These are phyloP conservation scores for Candida smagusa DNA, from an alignment of 1,139 yeast genomes.

Conservation along the genomic window DNA sequence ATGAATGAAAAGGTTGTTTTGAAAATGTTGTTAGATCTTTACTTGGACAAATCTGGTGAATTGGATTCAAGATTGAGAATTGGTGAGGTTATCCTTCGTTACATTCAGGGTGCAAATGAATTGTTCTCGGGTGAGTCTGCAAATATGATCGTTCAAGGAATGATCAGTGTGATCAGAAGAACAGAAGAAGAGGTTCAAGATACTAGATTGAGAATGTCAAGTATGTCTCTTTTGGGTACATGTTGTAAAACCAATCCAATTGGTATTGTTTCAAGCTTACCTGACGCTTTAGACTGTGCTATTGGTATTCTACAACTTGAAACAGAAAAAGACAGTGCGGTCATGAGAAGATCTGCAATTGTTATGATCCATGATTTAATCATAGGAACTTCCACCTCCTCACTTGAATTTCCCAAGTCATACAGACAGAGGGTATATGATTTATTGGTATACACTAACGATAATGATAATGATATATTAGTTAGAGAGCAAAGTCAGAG, in stretches of 20 bases:
- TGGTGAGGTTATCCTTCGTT: constrained; percentile 76
- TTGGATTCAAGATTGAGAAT: constrained; percentile 68
- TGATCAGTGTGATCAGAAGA: constrained; percentile 40
- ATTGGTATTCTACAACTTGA: constrained; percentile 69
- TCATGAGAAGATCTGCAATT: constrained; percentile 74
- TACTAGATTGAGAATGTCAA: constrained; percentile 71
- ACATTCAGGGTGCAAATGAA: constrained; percentile 49
- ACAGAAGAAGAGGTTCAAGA: constrained; percentile 38
- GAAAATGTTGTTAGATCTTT: constrained; percentile 38
- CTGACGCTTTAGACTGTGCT: constrained; percentile 68
- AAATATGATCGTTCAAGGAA: constrained; percentile 22
- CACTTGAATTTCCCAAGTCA: constrained; percentile 46
- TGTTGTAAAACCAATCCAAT: constrained; percentile 59
- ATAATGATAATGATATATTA: constrained; percentile 53
- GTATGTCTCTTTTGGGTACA: constrained; percentile 76
- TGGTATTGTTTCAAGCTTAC: constrained; percentile 47
- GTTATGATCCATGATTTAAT: constrained; percentile 66
- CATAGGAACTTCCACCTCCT: constrained; percentile 38
- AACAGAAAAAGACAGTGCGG: constrained; percentile 38
- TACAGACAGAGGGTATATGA: constrained; percentile 42
- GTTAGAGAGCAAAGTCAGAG: constrained; percentile 56
- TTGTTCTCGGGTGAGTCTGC: constrained; percentile 43
- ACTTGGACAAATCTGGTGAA: constrained; percentile 30
- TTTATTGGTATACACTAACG: constrained; percentile 41
- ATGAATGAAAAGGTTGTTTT: constrained; percentile 40